phyloP scores from a whole-genome alignment of 2,329 filamentous ascomycete genomes.

The Metarhizium guizhouense region DNA sequence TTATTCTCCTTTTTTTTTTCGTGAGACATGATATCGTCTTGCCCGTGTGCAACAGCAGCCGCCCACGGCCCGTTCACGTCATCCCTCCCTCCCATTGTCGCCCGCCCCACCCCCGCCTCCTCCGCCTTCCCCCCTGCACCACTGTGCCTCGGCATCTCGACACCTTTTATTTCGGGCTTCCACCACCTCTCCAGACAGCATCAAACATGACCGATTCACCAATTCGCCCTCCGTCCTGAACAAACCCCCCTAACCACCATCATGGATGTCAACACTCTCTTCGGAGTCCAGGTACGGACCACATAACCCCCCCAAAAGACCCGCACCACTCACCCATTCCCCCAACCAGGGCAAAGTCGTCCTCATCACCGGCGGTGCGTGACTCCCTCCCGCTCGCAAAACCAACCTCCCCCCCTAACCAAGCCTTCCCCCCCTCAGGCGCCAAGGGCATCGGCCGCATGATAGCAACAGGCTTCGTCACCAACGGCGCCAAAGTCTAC shows the following conservation, averaged over 20 bases:
- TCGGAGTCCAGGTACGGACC: slow-evolving; percentile 45
- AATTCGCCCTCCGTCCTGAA: neutral
- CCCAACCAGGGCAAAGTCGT: slow-evolving; percentile 43
- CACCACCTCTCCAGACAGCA: neutral
- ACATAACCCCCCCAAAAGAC: neutral
- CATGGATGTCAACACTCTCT: slow-evolving; percentile 48
- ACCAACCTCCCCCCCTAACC: neutral
- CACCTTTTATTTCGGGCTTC: no score
- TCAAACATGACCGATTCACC: neutral
- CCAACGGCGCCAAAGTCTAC: slow-evolving; percentile 56
- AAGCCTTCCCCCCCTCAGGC: slow-evolving; percentile 16
- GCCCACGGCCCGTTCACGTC: neutral
- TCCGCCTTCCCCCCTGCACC: neutral
- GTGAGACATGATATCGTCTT: no score
- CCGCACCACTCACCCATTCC: slow-evolving; percentile 4
- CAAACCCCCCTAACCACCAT: slow-evolving; percentile 2
- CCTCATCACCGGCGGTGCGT: slow-evolving; percentile 43
- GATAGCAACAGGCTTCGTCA: slow-evolving; percentile 58
- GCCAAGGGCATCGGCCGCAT: slow-evolving; percentile 58
- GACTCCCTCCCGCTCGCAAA: neutral
- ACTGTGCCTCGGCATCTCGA: neutral
- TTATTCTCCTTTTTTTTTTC: no score
- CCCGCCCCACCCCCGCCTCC: neutral
- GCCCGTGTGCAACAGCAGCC: no score
- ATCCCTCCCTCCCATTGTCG: neutral